A percentile compares a stretch with the other conserved stretches of the same genome.
Conservation (phyloP, 768 basidiomycete genomes). For the Dacryopinax primogenitus region DNA sequence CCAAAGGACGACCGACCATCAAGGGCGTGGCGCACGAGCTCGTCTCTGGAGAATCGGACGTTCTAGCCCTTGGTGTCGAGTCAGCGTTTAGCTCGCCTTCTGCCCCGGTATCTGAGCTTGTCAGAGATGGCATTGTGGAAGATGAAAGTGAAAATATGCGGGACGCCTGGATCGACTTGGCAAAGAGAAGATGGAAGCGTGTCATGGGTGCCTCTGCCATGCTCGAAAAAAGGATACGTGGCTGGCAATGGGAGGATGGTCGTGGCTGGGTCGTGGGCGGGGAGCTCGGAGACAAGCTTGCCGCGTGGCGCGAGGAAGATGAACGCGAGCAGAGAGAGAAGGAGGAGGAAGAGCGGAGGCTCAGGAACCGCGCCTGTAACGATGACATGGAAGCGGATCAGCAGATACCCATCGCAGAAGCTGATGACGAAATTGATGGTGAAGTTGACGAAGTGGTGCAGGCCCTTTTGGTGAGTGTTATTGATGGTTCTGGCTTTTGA, state of each 20-base stretch:
- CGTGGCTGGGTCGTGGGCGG: constrained; percentile 54
- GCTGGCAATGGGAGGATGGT: constrained; percentile 48
- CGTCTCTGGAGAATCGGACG: constrained; percentile 52
- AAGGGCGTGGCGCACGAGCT: constrained; percentile 43
- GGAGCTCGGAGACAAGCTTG: constrained; percentile 51
- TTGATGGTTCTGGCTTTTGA: constrained; percentile 13
- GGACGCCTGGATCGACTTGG: constrained; percentile 31
- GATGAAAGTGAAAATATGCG: constrained; percentile 51
- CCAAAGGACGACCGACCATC: constrained; percentile 15
- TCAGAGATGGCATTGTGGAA: constrained; percentile 69
- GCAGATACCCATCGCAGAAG: constrained; percentile 39
- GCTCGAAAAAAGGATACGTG: constrained; percentile 57
- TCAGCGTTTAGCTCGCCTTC: constrained; percentile 1
- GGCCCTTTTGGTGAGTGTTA: constrained; percentile 55
- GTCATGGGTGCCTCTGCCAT: constrained; percentile 56
- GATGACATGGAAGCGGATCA: constrained; percentile 47
- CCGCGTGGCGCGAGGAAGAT: constrained; percentile 57
- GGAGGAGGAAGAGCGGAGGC: constrained; percentile 53
- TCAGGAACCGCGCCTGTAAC: constrained; percentile 43
- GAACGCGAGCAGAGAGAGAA: constrained; percentile 39
- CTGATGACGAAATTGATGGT: constrained; percentile 44
- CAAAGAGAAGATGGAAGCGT: constrained; percentile 55
- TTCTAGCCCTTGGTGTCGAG: constrained; percentile 37
- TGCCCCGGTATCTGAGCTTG: constrained; percentile 29
- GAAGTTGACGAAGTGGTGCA: constrained; percentile 60